Conservation (phyloP, 169 alveolate species). For the Eimeria falciformis region DNA sequence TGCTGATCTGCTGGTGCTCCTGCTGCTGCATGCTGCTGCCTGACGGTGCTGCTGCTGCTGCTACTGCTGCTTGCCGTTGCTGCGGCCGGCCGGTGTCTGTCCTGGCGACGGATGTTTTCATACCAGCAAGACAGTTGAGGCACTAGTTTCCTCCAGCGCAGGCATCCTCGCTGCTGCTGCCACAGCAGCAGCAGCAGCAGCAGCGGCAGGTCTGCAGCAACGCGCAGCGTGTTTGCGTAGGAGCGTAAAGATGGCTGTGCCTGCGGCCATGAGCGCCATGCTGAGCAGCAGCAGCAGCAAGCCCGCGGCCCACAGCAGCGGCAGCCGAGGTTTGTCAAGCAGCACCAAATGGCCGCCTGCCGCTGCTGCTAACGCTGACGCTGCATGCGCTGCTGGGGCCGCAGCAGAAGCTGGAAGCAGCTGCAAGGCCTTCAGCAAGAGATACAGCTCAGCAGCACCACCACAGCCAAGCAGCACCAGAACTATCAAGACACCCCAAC, state of each 20-base stretch:
- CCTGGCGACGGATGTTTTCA: too few species aligned
- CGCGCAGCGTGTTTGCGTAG: background rate
- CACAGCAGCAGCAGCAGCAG: background rate
- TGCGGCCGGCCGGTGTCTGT: too few species aligned
- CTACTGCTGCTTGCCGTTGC: too few species aligned
- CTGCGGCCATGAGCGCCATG: slow-evolving; percentile 29
- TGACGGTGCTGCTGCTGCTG: too few species aligned
- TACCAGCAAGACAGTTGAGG: too few species aligned
- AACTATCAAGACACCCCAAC: slow-evolving; percentile 27
- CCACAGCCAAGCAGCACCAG: background rate
- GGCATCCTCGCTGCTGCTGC: slow-evolving; percentile 27
- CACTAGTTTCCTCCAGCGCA: too few species aligned
- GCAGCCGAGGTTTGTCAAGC: slow-evolving; percentile 3
- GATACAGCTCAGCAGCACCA: slow-evolving; percentile 18
- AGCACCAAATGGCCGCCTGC: slow-evolving; percentile 50
- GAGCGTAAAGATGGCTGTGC: background rate
- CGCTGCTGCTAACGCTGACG: slow-evolving; percentile 31
- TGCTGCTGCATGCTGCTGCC: too few species aligned
- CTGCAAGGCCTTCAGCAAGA: slow-evolving; percentile 34
- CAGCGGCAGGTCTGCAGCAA: slow-evolving; percentile 23
- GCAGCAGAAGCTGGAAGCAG: slow-evolving; percentile 50
- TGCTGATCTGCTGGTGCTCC: too few species aligned
- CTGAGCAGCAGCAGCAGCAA: slow-evolving; percentile 47
- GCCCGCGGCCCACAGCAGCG: background rate
- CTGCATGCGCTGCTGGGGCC: background rate